Evolutionary conservation across 1,284 basidiomycete species (phyloP).

Genomic region (Marasmius sp.): DNA sequence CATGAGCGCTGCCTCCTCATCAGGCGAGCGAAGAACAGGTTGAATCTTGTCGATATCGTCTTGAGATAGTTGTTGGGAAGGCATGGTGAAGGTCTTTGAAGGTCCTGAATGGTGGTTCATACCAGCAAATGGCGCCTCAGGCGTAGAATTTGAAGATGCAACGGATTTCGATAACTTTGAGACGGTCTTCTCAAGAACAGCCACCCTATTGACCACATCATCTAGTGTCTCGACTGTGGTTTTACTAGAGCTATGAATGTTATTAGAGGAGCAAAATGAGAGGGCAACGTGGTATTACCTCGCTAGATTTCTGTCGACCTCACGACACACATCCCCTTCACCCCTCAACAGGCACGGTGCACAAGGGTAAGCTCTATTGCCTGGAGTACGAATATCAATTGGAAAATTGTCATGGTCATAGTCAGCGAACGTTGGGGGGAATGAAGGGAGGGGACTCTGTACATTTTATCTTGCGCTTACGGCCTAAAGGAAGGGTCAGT

Average conservation of each 20-base stretch:
- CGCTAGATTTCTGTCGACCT: conserved; percentile 14
- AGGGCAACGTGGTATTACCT: conserved; percentile 1
- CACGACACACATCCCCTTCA: conserved; percentile 16
- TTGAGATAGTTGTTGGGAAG: neutral
- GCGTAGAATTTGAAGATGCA: neutral
- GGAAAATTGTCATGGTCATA: neutral
- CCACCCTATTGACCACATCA: conserved; percentile 14
- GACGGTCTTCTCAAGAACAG: conserved; percentile 13
- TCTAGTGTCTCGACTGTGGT: conserved; percentile 11
- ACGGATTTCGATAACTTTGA: conserved; percentile 7
- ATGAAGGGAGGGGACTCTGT: neutral
- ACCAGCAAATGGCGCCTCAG: neutral
- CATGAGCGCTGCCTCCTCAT: conserved; percentile 27
- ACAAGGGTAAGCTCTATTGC: conserved; percentile 17
- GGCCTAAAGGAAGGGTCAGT: conserved; percentile 6
- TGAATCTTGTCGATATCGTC: neutral
- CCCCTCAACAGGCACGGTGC: conserved; percentile 18
- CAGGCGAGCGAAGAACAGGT: neutral
- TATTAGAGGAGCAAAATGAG: neutral
- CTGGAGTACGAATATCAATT: neutral
- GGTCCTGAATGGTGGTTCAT: neutral
- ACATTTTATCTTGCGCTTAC: conserved; percentile 21
- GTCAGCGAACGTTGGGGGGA: neutral
- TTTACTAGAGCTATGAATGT: conserved; percentile 8
- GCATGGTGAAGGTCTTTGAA: neutral